Conservation (phyloP, 768 basidiomycete species). For the Lentinula boryana region DNA sequence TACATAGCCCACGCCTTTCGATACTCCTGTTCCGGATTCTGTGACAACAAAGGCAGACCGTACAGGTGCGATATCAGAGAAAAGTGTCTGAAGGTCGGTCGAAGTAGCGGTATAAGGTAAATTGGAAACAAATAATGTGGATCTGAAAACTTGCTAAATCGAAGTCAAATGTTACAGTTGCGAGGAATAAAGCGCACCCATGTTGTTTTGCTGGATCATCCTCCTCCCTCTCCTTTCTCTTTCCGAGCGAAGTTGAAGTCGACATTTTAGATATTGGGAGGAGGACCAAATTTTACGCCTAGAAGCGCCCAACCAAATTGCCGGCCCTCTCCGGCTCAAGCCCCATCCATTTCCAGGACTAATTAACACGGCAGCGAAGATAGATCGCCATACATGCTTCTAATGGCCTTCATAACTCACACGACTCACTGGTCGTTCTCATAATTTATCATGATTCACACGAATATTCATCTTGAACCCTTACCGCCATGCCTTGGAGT, state of each 20-base stretch:
- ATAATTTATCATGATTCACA: not conserved
- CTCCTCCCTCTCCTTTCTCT: slow-evolving; percentile 36
- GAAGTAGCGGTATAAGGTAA: slow-evolving; percentile 89
- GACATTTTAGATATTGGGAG: slow-evolving; percentile 4
- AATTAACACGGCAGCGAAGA: not conserved
- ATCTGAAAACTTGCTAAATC: slow-evolving; percentile 29
- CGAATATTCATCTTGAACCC: not conserved
- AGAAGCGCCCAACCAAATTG: not conserved
- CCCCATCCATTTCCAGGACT: not conserved
- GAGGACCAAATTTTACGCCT: too few relatives aligned
- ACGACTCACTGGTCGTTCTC: not conserved
- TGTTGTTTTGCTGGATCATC: slow-evolving; percentile 18
- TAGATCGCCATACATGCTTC: not conserved
- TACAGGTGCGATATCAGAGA: slow-evolving; percentile 94
- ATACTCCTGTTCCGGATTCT: slow-evolving; percentile 64
- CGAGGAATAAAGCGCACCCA: slow-evolving; percentile 22
- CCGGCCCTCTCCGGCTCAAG: not conserved
- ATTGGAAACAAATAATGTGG: slow-evolving; percentile 91
- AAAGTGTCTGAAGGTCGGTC: slow-evolving; percentile 84
- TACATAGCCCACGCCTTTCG: slow-evolving; percentile 96
- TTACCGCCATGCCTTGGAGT: slow-evolving; percentile 43
- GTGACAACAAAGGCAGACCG: slow-evolving; percentile 90
- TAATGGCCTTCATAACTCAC: not conserved
- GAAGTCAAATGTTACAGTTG: not conserved
- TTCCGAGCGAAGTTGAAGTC: slow-evolving; percentile 30